These are phyloP conservation scores for Limtongia smithiae DNA, from an alignment of 805 yeast genomes.

Conservation along the genomic window DNA sequence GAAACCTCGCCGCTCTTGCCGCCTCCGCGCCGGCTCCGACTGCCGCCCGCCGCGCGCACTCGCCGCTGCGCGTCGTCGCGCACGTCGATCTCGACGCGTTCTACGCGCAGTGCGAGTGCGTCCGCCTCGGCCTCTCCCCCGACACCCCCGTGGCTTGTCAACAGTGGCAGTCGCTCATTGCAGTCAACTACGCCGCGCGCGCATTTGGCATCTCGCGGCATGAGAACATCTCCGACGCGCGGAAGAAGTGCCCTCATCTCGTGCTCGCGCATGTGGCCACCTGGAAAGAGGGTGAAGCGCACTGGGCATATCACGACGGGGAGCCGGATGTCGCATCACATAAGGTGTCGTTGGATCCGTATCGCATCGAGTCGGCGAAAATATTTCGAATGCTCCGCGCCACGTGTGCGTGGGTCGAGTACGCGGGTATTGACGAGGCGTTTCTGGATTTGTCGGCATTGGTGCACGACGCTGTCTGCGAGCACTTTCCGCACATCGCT, in stretches of 20 bases:
- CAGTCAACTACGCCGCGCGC: constrained; percentile 79
- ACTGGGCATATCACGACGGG: constrained; percentile 70
- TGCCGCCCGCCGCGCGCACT: constrained; percentile 2
- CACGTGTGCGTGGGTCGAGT: constrained; percentile 70
- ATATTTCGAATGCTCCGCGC: constrained; percentile 58
- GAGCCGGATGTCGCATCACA: constrained; percentile 53
- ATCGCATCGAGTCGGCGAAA: constrained; percentile 80
- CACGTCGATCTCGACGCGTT: constrained; percentile 93
- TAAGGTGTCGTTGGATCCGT: constrained; percentile 88
- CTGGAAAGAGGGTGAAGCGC: constrained; percentile 77
- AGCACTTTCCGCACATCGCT: constrained; percentile 47
- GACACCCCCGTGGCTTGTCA: constrained; percentile 89
- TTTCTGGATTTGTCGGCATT: constrained; percentile 77
- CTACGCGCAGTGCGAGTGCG: constrained; percentile 89
- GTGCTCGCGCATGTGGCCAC: constrained; percentile 91
- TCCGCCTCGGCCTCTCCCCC: constrained; percentile 58
- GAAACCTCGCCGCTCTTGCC: too few relatives aligned
- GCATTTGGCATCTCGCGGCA: constrained; percentile 75
- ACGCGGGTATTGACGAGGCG: constrained; percentile 94
- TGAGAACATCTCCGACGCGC: constrained; percentile 67
- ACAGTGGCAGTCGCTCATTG: constrained; percentile 88
- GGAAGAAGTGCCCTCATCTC: constrained; percentile 68
- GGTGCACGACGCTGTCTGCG: constrained; percentile 46
- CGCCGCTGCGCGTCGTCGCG: constrained; percentile 67
- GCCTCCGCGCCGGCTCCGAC: neutral